Conservation (phyloP, 1,284 basidiomycete genomes). For the Leccinum griseonigrum region DNA sequence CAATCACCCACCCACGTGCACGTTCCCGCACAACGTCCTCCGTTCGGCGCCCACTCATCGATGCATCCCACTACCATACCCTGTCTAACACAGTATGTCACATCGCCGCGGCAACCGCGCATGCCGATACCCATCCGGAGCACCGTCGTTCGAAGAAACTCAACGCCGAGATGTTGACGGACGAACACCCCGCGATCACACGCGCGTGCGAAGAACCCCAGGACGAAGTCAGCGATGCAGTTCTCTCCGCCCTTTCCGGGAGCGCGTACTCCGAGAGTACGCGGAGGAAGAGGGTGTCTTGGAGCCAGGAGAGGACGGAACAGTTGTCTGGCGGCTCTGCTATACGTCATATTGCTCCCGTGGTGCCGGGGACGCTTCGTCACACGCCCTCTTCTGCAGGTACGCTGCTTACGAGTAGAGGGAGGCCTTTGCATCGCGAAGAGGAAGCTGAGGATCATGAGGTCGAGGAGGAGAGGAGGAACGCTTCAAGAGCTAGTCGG, state of each 20-base stretch:
- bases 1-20: conserved; percentile 37
- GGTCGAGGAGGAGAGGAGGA: conserved; percentile 31
- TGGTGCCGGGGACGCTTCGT: conserved; percentile 33
- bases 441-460: conserved; percentile 27
- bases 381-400: conserved; percentile 27
- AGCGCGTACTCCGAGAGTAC: conserved; percentile 72
- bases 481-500: conserved; percentile 57
- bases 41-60: conserved; percentile 45
- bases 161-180: conserved; percentile 18
- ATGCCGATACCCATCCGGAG: conserved; percentile 45
- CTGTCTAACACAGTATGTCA: conserved; percentile 65
- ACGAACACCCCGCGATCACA: conserved; percentile 15
- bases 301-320: conserved; percentile 60
- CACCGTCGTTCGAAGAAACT: conserved; percentile 23
- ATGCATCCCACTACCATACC: conserved; percentile 63
- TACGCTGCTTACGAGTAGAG: conserved; percentile 37
- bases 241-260: conserved; percentile 54
- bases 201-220: conserved; percentile 37
- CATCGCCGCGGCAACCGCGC: conserved; percentile 63
- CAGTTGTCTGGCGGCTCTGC: conserved; percentile 41
- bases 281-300: conserved; percentile 56
- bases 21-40: conserved; percentile 45
- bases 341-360: conserved; percentile 26
- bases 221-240: conserved; percentile 51
- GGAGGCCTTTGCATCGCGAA: conserved; percentile 45